Conservation (phyloP, 75 land plant genomes). For the Pseudotsuga menziesii region DNA sequence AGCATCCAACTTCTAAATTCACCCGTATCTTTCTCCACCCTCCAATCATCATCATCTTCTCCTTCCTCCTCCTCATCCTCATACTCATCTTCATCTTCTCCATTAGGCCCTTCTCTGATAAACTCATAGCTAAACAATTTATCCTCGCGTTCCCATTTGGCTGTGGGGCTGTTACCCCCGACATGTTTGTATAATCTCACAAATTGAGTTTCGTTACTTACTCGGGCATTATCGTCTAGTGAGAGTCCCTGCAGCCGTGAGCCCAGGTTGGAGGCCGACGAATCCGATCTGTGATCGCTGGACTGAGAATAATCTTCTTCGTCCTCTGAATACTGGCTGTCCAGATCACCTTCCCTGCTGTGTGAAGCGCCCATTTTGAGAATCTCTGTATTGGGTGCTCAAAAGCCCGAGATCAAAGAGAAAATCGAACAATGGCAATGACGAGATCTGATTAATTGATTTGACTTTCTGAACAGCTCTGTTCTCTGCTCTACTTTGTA, state of each 20-base stretch:
- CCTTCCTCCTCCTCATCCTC: not conserved
- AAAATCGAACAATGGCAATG: not conserved
- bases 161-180: not conserved
- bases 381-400: not conserved
- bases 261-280: not conserved
- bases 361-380: conserved; percentile 2
- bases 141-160: conserved; percentile 6
- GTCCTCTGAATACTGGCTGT: conserved; percentile 5
- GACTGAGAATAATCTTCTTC: not conserved
- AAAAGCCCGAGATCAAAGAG: not conserved
- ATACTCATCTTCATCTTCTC: conserved; percentile 8
- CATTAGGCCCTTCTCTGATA: conserved; percentile 6
- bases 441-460: no score
- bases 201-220: not conserved
- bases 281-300: not conserved
- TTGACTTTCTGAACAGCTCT: not conserved
- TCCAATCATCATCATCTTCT: conserved; percentile 3
- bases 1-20: conserved; percentile 27
- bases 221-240: not conserved
- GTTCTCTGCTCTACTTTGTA: not conserved
- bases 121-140: not conserved
- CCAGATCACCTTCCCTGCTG: not conserved
- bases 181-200: conserved; percentile 1
- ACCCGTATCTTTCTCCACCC: not conserved
- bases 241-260: conserved; percentile 17